Percentiles rank a stretch among this genome's conserved stretches.
phyloP scores from a whole-genome alignment of 1,284 basidiomycete species.

The Amylostereum areolatum region DNA sequence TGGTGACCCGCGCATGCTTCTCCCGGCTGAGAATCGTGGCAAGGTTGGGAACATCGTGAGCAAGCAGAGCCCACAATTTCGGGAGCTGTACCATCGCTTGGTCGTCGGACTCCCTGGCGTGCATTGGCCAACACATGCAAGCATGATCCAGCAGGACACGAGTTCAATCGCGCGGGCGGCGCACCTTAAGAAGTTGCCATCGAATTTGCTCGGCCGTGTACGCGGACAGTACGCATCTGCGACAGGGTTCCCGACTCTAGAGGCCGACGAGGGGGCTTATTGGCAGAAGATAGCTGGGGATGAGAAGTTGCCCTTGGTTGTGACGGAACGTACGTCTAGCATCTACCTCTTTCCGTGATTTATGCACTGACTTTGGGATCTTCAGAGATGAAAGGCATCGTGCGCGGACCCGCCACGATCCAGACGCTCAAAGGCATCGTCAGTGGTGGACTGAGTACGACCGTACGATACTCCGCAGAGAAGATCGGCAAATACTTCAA shows the following conservation, averaged over 20 bases:
- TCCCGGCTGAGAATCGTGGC: constrained; percentile 90
- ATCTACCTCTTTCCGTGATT: background rate
- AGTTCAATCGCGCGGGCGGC: constrained; percentile 58
- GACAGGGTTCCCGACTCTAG: constrained; percentile 24
- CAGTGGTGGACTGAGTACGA: constrained; percentile 79
- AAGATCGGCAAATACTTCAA: constrained; percentile 85
- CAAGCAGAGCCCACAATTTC: constrained; percentile 80
- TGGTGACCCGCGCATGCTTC: constrained; percentile 90
- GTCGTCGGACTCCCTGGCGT: constrained; percentile 74
- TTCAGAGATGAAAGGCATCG: constrained; percentile 72
- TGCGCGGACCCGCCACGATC: constrained; percentile 75
- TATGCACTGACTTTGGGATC: background rate
- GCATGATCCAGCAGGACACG: constrained; percentile 65
- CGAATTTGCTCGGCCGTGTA: constrained; percentile 54
- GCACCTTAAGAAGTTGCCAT: constrained; percentile 74
- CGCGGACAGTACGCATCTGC: constrained; percentile 42
- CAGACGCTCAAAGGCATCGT: constrained; percentile 85
- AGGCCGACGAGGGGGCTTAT: constrained; percentile 65
- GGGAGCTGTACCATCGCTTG: constrained; percentile 79
- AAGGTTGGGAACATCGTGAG: constrained; percentile 94
- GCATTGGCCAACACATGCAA: constrained; percentile 51
- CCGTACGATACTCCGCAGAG: constrained; percentile 64
- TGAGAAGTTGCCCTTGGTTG: constrained; percentile 44
- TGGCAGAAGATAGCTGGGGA: constrained; percentile 72
- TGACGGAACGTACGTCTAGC: constrained; percentile 52